Evolutionary conservation across 2,329 filamentous ascomycete species (phyloP).

Genomic region (Endocalyx cinctus): DNA sequence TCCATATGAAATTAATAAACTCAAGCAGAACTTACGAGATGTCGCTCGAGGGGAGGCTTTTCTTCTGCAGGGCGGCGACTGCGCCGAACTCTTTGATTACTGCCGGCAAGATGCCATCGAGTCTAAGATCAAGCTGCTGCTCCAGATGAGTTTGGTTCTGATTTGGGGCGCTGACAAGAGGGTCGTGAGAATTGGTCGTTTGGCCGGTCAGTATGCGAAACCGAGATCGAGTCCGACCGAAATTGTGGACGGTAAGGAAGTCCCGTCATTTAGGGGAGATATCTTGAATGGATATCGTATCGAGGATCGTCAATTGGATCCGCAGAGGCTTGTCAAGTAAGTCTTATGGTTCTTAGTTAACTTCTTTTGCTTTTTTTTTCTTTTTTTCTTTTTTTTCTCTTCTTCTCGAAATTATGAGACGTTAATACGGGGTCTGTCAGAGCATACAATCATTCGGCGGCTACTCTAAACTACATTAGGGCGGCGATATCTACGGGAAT

Average conservation of each 20-base stretch:
- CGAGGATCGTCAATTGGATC: conserved; percentile 75
- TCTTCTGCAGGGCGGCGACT: conserved; percentile 92
- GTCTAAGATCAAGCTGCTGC: conserved; percentile 90
- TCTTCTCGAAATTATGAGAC: too few species aligned
- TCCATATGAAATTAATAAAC: conserved; percentile 71
- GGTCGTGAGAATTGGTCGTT: conserved; percentile 89
- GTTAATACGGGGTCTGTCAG: too few species aligned
- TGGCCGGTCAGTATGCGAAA: conserved; percentile 98
- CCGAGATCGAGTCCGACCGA: conserved; percentile 87
- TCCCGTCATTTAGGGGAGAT: conserved; percentile 89
- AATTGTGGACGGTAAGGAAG: conserved; percentile 70
- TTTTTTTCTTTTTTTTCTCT: too few species aligned
- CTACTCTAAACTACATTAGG: conserved; percentile 89
- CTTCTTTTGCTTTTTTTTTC: too few species aligned
- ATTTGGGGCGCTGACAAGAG: conserved; percentile 81
- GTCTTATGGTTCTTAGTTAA: conserved; percentile 12
- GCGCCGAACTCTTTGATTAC: conserved; percentile 96
- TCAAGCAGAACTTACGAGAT: conserved; percentile 75
- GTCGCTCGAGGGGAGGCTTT: conserved; percentile 90
- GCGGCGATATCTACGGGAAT: conserved; percentile 81
- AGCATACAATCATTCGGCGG: conserved; percentile 93
- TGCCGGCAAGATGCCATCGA: conserved; percentile 86
- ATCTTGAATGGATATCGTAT: conserved; percentile 86
- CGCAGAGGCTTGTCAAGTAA: conserved; percentile 70
- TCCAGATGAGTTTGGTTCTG: conserved; percentile 95